A percentile compares a stretch with the other conserved stretches of the same genome.
Conservation (phyloP, 495 filamentous ascomycete genomes). For the Cercophora scortea region DNA sequence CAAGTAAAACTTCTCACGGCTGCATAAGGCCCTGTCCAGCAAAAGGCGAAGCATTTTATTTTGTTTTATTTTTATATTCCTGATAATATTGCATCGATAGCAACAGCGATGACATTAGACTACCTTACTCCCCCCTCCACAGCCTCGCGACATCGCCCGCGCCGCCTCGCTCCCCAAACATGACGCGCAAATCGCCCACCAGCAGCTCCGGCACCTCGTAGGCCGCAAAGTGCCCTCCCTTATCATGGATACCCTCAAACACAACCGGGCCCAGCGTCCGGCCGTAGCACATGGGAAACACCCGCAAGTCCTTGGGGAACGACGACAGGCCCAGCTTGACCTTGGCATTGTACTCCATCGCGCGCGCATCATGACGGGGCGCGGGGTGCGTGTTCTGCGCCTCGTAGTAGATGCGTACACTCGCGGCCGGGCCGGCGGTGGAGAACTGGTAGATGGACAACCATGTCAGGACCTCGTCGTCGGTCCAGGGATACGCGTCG, state of each 20-base stretch:
- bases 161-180: conserved; percentile 39
- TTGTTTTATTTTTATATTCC: too few species aligned
- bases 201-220: conserved; percentile 50
- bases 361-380: conserved; percentile 1
- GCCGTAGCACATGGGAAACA: conserved; percentile 44
- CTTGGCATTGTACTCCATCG: conserved; percentile 11
- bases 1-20: too few species aligned
- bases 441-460: conserved; percentile 55
- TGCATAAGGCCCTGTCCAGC: too few species aligned
- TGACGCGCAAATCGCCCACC: conserved; percentile 45
- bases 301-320: conserved; percentile 45
- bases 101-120: too few species aligned
- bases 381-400: conserved; percentile 11
- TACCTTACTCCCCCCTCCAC: too few species aligned
- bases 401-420: conserved; percentile 56
- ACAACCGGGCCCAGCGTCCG: conserved; percentile 46
- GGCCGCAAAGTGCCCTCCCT: conserved; percentile 59
- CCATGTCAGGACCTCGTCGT: conserved; percentile 62
- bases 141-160: background rate
- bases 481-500: conserved; percentile 58
- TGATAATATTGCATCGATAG: too few species aligned
- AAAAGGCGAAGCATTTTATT: too few species aligned
- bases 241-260: conserved; percentile 40
- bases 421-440: conserved; percentile 48
- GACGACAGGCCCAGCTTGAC: conserved; percentile 48